Evolutionary conservation across 2,329 filamentous ascomycete genomes (phyloP), one percentile per base, ranked within the genome.

Genomic region (Alternaria panax): DNA sequence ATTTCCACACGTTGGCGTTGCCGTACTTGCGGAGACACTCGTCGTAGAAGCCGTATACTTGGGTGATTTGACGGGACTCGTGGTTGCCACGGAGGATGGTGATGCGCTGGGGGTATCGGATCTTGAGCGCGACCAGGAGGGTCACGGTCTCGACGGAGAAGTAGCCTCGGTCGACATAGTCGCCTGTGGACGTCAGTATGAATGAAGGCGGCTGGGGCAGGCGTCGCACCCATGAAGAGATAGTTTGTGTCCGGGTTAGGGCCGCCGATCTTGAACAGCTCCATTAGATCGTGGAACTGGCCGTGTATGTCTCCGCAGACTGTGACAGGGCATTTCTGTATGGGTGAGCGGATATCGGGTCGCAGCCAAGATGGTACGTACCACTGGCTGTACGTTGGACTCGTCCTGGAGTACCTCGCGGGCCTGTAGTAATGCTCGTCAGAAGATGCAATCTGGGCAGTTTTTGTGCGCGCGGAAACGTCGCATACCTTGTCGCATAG

Each of bases 301-400:
- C 95, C 95, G 81, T 99, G 95, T 78, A 99, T 99, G 82, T 99
- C 95, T 79, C 95, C 95, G 80, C 95, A 98, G 64, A 99, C 95
- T 57, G 95, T 99, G 69, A 98, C 95, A 43, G 95, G 95, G 80
- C 94, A 98, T 94, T 97, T 97, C 79, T 81, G 60, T 24, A 45
- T 34, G n/a, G 43, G 55, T 76, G 25, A 76, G 69, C 56, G 41
- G 46, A 27, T n/a, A 42, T 36, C 22, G 12, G 12, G 20, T 28
- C 53, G 28, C 27, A 25, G 36, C n/a, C 51, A 47, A 43, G 24
- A 40, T 40, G 36, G 58, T 51, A 71, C 87, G 76, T 92, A 97
- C 93, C 82, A 99, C 95, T 79, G 95, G 95, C 84, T 99, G 95
- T 67, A 99, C 95, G 78, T 99, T 99, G 57, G 93, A 97, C 83